Conservation (phyloP, 1,284 basidiomycete genomes). For the Ustilago xerochloae region DNA sequence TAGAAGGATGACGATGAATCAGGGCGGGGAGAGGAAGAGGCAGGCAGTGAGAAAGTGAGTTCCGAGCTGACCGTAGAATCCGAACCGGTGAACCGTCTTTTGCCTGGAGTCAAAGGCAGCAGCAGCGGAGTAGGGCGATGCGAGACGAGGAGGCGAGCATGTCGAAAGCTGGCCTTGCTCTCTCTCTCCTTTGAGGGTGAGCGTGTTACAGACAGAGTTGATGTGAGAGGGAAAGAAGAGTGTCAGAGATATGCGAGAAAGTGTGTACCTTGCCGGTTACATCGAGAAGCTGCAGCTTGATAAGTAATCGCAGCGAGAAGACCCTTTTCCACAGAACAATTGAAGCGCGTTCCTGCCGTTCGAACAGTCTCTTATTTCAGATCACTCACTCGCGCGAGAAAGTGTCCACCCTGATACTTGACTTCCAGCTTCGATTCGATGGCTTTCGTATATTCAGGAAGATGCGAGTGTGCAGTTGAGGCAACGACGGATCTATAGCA, state of each 20-base stretch:
- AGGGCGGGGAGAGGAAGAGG: neutral
- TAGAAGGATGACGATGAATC: neutral
- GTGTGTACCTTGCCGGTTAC: slow-evolving; percentile 37
- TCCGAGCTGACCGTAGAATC: too few relatives aligned
- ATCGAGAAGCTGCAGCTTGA: slow-evolving; percentile 11
- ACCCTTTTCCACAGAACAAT: neutral
- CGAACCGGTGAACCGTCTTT: too few relatives aligned
- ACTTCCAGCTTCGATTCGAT: too few relatives aligned
- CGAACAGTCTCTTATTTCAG: neutral
- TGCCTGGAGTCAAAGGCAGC: too few relatives aligned
- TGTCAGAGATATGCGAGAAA: slow-evolving; percentile 13
- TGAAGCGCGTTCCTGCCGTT: neutral
- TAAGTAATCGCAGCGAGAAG: slow-evolving; percentile 15
- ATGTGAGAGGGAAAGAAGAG: neutral
- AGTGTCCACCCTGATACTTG: neutral
- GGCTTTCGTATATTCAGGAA: too few relatives aligned
- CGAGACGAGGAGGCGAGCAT: neutral
- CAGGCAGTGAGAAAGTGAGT: neutral
- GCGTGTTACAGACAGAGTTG: neutral
- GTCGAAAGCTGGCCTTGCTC: too few relatives aligned
- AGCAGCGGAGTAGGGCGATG: neutral
- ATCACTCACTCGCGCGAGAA: slow-evolving; percentile 10
- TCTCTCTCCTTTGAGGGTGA: too few relatives aligned
- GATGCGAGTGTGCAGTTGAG: too few relatives aligned
- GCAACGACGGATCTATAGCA: too few relatives aligned